Percentiles rank a stretch among this genome's conserved stretches.
phyloP scores from a whole-genome alignment of 2,329 filamentous ascomycete species.

The Sclerotiophoma versabilis region DNA sequence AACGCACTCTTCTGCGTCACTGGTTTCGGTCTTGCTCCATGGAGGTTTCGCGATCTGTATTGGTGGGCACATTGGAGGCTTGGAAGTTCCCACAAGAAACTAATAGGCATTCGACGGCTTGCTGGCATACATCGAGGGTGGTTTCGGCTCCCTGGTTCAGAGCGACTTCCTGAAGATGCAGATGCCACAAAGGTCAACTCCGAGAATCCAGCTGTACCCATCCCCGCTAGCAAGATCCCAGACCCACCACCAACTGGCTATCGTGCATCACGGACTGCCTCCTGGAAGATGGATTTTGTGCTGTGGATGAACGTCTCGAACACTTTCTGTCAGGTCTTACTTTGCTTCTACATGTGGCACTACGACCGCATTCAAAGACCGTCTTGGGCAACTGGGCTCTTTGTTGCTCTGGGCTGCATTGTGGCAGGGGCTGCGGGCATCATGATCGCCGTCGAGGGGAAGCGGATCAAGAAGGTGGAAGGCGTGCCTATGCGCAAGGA shows the following conservation, averaged over 20 bases:
- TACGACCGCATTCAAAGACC: constrained; percentile 77
- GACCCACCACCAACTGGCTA: constrained; percentile 74
- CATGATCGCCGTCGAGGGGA: constrained; percentile 75
- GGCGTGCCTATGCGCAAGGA: constrained; percentile 43
- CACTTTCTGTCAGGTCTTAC: constrained; percentile 75
- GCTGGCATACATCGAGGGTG: constrained; percentile 78
- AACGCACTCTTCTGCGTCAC: constrained; percentile 88
- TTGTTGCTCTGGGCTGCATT: constrained; percentile 76
- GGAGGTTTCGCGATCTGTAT: constrained; percentile 82
- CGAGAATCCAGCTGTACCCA: constrained; percentile 63
- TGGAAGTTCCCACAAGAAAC: constrained; percentile 57
- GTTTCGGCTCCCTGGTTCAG: constrained; percentile 75
- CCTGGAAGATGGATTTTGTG: constrained; percentile 82
- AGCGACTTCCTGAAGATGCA: constrained; percentile 54
- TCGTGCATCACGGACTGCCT: constrained; percentile 69
- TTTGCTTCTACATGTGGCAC: constrained; percentile 85
- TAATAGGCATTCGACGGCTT: constrained; percentile 67
- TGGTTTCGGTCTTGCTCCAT: constrained; percentile 82
- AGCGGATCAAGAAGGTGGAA: constrained; percentile 48
- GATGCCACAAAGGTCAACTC: constrained; percentile 35
- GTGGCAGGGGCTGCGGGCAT: constrained; percentile 73
- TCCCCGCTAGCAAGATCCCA: constrained; percentile 69
- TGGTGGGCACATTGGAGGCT: constrained; percentile 60
- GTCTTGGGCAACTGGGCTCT: constrained; percentile 79
- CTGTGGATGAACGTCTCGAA: constrained; percentile 82